Evolutionary conservation across 805 yeast species (phyloP).

Genomic region (Starmerella scarabaei): DNA sequence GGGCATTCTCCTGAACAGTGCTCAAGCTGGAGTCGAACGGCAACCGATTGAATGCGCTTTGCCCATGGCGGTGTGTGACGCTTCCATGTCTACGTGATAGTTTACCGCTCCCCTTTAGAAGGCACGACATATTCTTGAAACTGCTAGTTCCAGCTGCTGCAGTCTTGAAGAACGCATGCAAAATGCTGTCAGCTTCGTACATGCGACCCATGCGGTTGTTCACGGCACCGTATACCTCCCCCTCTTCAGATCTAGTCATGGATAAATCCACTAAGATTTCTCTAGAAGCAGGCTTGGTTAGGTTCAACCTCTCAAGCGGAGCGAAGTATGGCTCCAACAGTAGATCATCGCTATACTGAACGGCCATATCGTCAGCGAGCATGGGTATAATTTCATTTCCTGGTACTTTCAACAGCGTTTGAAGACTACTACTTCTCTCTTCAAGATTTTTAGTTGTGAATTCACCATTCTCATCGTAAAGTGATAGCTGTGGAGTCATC

Average conservation of each 20-base stretch:
- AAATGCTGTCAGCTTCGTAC: not conserved
- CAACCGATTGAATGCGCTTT: too few relatives aligned
- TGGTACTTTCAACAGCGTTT: not conserved
- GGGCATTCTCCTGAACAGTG: not conserved
- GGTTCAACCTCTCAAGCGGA: not conserved
- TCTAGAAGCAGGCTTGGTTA: not conserved
- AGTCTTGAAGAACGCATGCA: not conserved
- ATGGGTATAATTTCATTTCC: not conserved
- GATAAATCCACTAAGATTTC: slow-evolving; percentile 5
- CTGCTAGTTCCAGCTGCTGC: not conserved
- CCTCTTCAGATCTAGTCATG: slow-evolving; percentile 9
- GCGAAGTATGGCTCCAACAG: slow-evolving; percentile 7
- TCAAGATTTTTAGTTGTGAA: not conserved
- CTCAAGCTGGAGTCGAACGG: too few relatives aligned
- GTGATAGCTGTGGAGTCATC: slow-evolving; percentile 2
- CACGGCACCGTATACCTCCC: slow-evolving; percentile 5
- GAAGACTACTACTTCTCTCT: not conserved
- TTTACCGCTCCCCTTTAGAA: not conserved
- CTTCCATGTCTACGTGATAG: too few relatives aligned
- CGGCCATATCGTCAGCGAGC: not conserved
- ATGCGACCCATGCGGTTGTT: not conserved
- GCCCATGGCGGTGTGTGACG: too few relatives aligned
- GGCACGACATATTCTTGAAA: not conserved
- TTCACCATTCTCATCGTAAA: slow-evolving; percentile 3
- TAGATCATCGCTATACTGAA: not conserved